These are phyloP conservation scores for Hirsutella minnesotensis DNA, from an alignment of 2,329 filamentous ascomycete genomes.

Conservation along the genomic window DNA sequence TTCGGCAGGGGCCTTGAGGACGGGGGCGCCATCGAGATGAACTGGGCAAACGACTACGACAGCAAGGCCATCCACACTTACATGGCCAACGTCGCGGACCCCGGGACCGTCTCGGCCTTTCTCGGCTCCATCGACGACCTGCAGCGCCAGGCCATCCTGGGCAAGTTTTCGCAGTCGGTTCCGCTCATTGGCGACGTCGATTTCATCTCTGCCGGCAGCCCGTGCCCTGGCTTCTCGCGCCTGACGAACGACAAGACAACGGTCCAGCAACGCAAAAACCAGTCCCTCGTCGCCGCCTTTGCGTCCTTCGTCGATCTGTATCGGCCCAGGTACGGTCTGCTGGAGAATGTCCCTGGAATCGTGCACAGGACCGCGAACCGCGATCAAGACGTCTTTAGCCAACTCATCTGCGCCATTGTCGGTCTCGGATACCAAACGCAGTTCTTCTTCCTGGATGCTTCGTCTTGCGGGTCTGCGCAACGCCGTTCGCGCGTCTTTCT, in stretches of 20 bases:
- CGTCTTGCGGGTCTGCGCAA: slow-evolving; percentile 56
- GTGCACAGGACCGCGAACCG: slow-evolving; percentile 33
- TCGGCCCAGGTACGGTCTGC: slow-evolving; percentile 58
- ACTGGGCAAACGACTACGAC: slow-evolving; percentile 57
- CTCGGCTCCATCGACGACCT: slow-evolving; percentile 64
- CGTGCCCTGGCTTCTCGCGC: slow-evolving; percentile 64
- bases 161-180: slow-evolving; percentile 31
- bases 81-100: slow-evolving; percentile 47
- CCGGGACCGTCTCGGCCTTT: slow-evolving; percentile 38
- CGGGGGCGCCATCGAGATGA: slow-evolving; percentile 50
- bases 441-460: slow-evolving; percentile 56
- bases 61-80: slow-evolving; percentile 58
- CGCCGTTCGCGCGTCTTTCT: slow-evolving; percentile 58
- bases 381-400: slow-evolving; percentile 56
- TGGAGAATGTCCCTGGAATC: slow-evolving; percentile 68
- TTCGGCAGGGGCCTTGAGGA: slow-evolving; percentile 69
- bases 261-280: slow-evolving; percentile 50
- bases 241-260: slow-evolving; percentile 49
- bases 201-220: slow-evolving; percentile 60
- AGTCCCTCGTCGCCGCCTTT: slow-evolving; percentile 67
- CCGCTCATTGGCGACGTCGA: slow-evolving; percentile 53
- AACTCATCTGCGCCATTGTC: slow-evolving; percentile 61
- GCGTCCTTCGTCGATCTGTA: slow-evolving; percentile 65
- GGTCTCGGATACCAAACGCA: slow-evolving; percentile 68
- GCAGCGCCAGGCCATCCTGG: slow-evolving; percentile 41